These are phyloP conservation scores for Candida endomychidarum DNA, from an alignment of 805 yeast species.

Conservation along the genomic window DNA sequence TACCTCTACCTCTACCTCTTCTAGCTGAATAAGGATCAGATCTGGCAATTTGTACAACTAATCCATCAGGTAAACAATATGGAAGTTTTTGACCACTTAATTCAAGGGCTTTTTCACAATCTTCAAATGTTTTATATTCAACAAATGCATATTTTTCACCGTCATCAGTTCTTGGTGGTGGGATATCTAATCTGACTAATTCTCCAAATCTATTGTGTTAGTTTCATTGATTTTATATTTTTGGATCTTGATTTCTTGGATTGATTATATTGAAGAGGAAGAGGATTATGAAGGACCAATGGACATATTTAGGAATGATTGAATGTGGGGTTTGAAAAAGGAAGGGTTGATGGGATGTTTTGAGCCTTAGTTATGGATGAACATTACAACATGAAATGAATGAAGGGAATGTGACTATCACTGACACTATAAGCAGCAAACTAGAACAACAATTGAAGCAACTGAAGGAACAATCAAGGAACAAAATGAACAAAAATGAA, in stretches of 20 bases:
- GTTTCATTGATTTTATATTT: slow-evolving; percentile 1
- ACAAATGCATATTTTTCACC: slow-evolving; percentile 65
- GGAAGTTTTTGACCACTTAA: slow-evolving; percentile 47
- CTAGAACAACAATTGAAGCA: too few species aligned
- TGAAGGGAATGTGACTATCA: too few species aligned
- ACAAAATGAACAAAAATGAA: too few species aligned
- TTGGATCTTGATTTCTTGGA: slow-evolving; percentile 6
- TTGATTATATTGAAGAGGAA: slow-evolving; percentile 10
- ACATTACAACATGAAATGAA: too few species aligned
- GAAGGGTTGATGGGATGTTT: slow-evolving; percentile 1
- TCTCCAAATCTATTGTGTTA: slow-evolving; percentile 47
- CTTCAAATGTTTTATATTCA: slow-evolving; percentile 51
- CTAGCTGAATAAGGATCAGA: slow-evolving; percentile 50
- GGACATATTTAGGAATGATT: slow-evolving; percentile 5
- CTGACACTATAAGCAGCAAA: too few species aligned
- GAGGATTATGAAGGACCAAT: slow-evolving; percentile 6
- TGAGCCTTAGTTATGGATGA: too few species aligned
- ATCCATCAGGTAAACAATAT: slow-evolving; percentile 39
- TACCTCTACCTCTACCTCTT: slow-evolving; percentile 34
- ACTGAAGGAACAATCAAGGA: too few species aligned
- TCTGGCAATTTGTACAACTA: slow-evolving; percentile 56
- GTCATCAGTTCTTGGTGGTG: slow-evolving; percentile 61
- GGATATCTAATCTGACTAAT: slow-evolving; percentile 57
- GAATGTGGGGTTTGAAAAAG: slow-evolving; percentile 7
- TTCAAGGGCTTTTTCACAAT: slow-evolving; percentile 54